phyloP scores from a whole-genome alignment of 495 filamentous ascomycete genomes.

The Parmelia sp. region DNA sequence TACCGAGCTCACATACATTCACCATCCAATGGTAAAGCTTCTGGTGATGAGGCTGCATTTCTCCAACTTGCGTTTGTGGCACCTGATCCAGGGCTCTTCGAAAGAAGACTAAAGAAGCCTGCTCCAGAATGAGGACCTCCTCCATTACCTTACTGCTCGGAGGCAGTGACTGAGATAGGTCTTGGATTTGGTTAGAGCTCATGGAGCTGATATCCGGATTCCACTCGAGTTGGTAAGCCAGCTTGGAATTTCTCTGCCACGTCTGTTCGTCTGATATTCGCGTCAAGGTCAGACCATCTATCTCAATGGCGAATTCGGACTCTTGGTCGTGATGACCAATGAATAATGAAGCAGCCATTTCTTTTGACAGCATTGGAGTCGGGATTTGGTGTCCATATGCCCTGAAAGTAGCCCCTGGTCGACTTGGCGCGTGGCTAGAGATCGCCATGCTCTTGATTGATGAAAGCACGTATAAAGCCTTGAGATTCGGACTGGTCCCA shows the following conservation, averaged over 20 bases:
- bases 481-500: background rate
- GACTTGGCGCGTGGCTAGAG: background rate
- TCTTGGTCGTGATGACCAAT: too few relatives aligned
- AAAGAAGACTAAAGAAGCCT: slow-evolving; percentile 3
- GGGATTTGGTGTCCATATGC: too few relatives aligned
- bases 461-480: background rate
- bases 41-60: too few relatives aligned
- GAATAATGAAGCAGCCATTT: too few relatives aligned
- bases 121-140: background rate
- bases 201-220: slow-evolving; percentile 9
- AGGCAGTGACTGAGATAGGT: background rate
- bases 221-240: slow-evolving; percentile 12
- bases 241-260: background rate
- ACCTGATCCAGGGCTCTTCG: too few relatives aligned
- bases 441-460: background rate
- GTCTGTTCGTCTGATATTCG: slow-evolving; percentile 1
- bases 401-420: too few relatives aligned
- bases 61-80: too few relatives aligned
- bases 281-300: slow-evolving; percentile 16
- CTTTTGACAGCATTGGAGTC: background rate
- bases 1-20: too few relatives aligned
- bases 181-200: background rate
- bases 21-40: too few relatives aligned
- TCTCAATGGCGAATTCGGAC: too few relatives aligned
- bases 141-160: background rate